Percentiles rank a stretch among this genome's conserved stretches.
Evolutionary conservation across 352 stramenopile genomes (phyloP).

Genomic region (Pythium oligandrum): DNA sequence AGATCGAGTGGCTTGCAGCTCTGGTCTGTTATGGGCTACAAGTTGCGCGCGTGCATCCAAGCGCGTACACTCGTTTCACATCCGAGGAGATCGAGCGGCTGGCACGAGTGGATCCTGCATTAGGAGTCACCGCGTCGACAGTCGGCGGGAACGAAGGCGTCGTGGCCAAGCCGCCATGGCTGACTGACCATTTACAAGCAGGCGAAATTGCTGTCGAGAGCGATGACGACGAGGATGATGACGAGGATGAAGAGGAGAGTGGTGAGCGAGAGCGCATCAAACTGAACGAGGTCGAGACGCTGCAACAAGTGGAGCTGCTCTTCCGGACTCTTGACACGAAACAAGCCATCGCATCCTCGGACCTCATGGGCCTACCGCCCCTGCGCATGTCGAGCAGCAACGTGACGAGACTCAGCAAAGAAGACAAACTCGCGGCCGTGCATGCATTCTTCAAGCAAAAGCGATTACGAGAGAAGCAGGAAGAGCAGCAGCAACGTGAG

Average conservation of each 20-base stretch:
- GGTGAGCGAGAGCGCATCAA: slow-evolving; percentile 30
- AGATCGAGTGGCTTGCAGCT: neutral
- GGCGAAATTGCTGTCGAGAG: neutral
- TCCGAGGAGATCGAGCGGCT: slow-evolving; percentile 26
- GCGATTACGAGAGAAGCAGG: slow-evolving; percentile 26
- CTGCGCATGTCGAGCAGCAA: neutral
- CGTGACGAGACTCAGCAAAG: neutral
- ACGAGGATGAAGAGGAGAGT: slow-evolving; percentile 15
- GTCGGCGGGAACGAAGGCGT: neutral
- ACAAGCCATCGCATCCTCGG: slow-evolving; percentile 4
- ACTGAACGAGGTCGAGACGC: slow-evolving; percentile 34
- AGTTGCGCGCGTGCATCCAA: slow-evolving; percentile 7
- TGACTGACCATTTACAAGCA: no score
- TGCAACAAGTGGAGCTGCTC: slow-evolving; percentile 42
- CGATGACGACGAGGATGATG: slow-evolving; percentile 15
- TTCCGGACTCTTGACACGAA: slow-evolving; percentile 27
- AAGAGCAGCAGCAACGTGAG: slow-evolving; percentile 25
- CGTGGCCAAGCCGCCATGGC: no score
- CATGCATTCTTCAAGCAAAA: slow-evolving; percentile 48
- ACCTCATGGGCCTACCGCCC: neutral
- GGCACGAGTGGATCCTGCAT: slow-evolving; percentile 24
- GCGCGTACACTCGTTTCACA: slow-evolving; percentile 17
- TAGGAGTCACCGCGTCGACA: slow-evolving; percentile 4
- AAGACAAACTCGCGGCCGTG: slow-evolving; percentile 23
- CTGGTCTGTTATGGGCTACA: slow-evolving; percentile 13